Base-by-base conservation (phyloP, 2,329 filamentous ascomycete genomes). In the Emydomyces testavorans region DNA sequence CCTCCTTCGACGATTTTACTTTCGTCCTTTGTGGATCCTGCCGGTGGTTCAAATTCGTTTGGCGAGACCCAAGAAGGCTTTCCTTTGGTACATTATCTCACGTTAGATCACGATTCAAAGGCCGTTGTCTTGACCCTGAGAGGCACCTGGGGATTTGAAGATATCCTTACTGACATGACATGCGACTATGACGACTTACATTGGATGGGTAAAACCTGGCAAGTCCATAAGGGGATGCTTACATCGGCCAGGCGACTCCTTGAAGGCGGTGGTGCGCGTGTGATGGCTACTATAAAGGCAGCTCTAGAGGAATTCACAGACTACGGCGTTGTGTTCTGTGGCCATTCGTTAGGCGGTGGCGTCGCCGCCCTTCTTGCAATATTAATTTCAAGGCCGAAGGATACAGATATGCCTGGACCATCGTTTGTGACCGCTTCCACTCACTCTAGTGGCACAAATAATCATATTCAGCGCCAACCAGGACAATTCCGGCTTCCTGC, bases 151-250 rank as follows among this genome's bases (percentile, higher is more conserved):
- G 82, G 82, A 0, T 85, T 85, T 51, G 82, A 85, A 56, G 82
- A 86, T 58, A 76, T 85, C 20, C 65, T 86, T 29, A 81, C 81
- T 0, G 82, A 85, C 57, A 77, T 85, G 74, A 81, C 81, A 24
- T 85, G 82, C 62, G 82, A 84, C 39, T 85, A 85, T 43, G 54
- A 54, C 23, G 54, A 54, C 29, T 65, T 83, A 7, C 52, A 68
- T 4, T 82, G 82, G 79, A 73, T 78, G 49, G 79, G 79, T 13
- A 75, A 72, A 50, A 66, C 68, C 1, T 85, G 83, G 67, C 78
- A 81, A 54, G 82, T 85, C 0, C 82, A 86, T 63, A 85, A 85
- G 60, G 82, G 82, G 11, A 79, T 86, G 47, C 80, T 85, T 58
- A 80, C 82, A 0, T 85, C 82, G 1, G 82, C 82, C 3, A 72